A percentile compares a stretch with the other conserved stretches of the same genome.
Conservation (phyloP, 2,329 filamentous ascomycete genomes). For the Fusarium redolens region DNA sequence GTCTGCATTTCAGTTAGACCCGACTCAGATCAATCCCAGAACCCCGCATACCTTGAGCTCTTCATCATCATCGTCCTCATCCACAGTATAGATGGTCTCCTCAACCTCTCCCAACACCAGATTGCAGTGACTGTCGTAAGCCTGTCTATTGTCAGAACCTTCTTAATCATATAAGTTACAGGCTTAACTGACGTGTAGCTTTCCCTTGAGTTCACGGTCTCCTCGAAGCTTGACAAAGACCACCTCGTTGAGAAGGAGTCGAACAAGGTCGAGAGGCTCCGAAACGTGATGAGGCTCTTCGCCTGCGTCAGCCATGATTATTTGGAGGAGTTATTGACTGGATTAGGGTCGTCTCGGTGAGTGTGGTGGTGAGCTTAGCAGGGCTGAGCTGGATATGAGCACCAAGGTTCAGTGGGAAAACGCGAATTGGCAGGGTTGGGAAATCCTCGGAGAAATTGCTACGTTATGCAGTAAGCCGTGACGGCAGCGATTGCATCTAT, state of each 20-base stretch:
- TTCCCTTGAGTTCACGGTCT: constrained; percentile 93
- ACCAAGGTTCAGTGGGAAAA: constrained; percentile 39
- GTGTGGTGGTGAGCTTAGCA: constrained; percentile 8
- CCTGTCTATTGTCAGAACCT: constrained; percentile 64
- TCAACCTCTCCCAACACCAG: constrained; percentile 95
- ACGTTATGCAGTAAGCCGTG: constrained; percentile 13
- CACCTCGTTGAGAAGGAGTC: constrained; percentile 92
- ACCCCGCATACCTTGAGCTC: constrained; percentile 71
- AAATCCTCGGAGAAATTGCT: constrained; percentile 41
- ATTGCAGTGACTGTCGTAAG: constrained; percentile 99
- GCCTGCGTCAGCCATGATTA: constrained; percentile 83
- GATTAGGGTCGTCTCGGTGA: constrained; percentile 2
- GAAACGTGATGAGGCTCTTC: constrained; percentile 79
- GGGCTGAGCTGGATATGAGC: constrained; percentile 19
- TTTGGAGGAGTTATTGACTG: neutral
- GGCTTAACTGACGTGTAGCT: constrained; percentile 79
- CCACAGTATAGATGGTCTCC: constrained; percentile 94
- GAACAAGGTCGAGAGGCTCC: constrained; percentile 95
- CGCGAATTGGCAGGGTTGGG: constrained; percentile 31
- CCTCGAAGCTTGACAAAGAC: constrained; percentile 98
- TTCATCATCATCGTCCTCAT: constrained; percentile 90
- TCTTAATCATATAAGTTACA: neutral
- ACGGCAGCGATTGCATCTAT: constrained; percentile 13
- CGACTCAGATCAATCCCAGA: neutral
- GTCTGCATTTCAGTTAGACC: constrained; percentile 67